Evolutionary conservation across 306 rosid species (phyloP), one percentile per base, ranked within the genome.

Genomic region (Cucurbita argyrosperma): DNA sequence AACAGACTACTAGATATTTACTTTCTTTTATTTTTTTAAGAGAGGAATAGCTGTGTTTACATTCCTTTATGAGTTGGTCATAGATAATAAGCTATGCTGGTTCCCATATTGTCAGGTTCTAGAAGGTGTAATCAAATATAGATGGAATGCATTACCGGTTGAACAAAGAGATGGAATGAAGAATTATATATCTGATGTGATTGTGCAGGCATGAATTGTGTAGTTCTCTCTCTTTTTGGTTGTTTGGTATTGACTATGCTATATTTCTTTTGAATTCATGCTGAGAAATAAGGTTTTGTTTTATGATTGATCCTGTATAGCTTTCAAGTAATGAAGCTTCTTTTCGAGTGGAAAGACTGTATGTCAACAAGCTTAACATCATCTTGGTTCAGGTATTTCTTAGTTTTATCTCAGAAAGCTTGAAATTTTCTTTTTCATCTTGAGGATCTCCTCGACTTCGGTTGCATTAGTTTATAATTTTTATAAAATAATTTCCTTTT

Each of bases 141-240:
- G 96, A 76, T 95, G 99, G 99, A 95, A 95, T 89, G 97, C 97
- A 18, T 83, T 95, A 74, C 99, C 99, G 10, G 97, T 83, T 67
- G 97, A 95, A 79, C 97, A 95, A 82, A 86, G 99, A 52, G 99
- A 95, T 73, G 99, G 99, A 79, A 95, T 95, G 99, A 95, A 95
- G 78, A 95, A 95, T 84, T 95, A 91, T 78, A 91, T 95, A 16
- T 95, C 99, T 73, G 99, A 95, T 66, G 88, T 95, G 53, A 95
- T 95, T 71, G 96, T 95, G 51, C 97, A 95, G 97, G 99, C 91
- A 79, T 45, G 52, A 13, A 60, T 54, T 4, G 11, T 67, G 47
- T 6, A 58, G 45, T 35, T 47, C 35, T 47, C 60, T 60, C 35
- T 50, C 2, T 74, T 30, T 6, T 30, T 10, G 46, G 52, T 21